Evolutionary conservation across 2,329 filamentous ascomycete species (phyloP), one percentile per base, ranked within the genome.

Genomic region (Alternaria alternata): DNA sequence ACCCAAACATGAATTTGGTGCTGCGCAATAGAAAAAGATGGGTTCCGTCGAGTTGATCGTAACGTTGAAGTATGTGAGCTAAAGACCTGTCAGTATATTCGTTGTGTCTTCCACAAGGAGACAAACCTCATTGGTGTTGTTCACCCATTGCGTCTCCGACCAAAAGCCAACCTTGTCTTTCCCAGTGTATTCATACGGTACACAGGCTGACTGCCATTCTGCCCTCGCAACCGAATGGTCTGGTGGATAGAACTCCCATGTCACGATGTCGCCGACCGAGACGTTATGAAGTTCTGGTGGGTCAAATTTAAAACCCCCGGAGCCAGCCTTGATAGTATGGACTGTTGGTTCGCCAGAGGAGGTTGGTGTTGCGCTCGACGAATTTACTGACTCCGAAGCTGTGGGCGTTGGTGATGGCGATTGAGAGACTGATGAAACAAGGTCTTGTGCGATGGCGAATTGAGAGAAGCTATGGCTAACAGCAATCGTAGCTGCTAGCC

Each of bases 1-100:
- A 3, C 79, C 75, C 3, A 83, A 82, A 70, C 91, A 94, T 2
- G 89, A 91, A 0, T 82, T 84, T 0, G 87, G 84, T 0, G 89
- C 89, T 0, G 88, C 72, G 59, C 77, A 80, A 62, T 79, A 80
- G 63, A 71, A 79, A 64, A 76, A 80, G 14, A 80, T 75, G 7
- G 78, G 77, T 8, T 72, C 68, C 0, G 75, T 77, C 42, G 66
- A 64, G 63, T 78, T 78, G 49, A 80, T 69, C 7, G 72, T 76
- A 4, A 79, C 58, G 53, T 75, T 75, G 59, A 68, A 79, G 46
- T 69, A 55, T 9, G 64, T 70, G 38, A 70, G 57, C 75, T 78
- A 16, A 7, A 67, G 32, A 66, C 48, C 41, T 28, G 20, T 55
- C 6, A 59, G 44, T 20, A 26, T 41, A 22, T n/a, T 14, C 41